A percentile compares a stretch with the other conserved stretches of the same genome.
Conservation (phyloP, 306 rosid species). For the Canavalia ensiformis region DNA sequence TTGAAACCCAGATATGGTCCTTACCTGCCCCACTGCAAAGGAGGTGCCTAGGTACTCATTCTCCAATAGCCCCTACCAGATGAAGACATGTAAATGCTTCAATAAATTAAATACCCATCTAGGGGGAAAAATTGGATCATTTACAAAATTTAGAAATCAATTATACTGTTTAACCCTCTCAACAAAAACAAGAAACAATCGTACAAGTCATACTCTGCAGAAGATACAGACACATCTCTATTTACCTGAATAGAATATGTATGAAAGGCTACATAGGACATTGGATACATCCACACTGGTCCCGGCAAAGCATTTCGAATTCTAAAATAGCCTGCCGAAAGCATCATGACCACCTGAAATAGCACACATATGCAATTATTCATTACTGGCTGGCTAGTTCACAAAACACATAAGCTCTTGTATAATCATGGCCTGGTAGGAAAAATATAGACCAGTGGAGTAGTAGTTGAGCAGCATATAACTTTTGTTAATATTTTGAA, state of each 20-base stretch:
- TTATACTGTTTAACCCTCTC: conserved; percentile 20
- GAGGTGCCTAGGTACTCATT: conserved; percentile 89
- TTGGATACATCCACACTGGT: conserved; percentile 88
- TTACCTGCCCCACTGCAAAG: conserved; percentile 93
- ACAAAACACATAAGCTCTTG: conserved; percentile 18
- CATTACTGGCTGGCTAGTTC: conserved; percentile 31
- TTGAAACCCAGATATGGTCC: conserved; percentile 91
- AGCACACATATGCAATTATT: conserved; percentile 9
- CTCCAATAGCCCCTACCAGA: conserved; percentile 86
- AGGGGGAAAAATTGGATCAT: background rate
- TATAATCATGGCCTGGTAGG: background rate
- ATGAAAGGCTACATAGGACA: conserved; percentile 90
- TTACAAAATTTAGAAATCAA: background rate
- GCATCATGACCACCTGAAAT: conserved; percentile 96
- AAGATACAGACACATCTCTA: conserved; percentile 22
- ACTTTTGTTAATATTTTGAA: background rate
- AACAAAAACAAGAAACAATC: background rate
- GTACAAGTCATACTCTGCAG: conserved; percentile 10
- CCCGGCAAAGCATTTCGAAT: conserved; percentile 82
- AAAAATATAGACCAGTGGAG: background rate
- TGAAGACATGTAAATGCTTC: conserved; percentile 11
- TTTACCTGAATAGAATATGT: conserved; percentile 94
- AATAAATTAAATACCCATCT: conserved; percentile 7
- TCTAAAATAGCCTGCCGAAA: conserved; percentile 94
- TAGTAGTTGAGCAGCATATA: background rate